Percentiles rank a stretch among this genome's conserved stretches.
phyloP scores from a whole-genome alignment of 257 asterid species.

The Nicotiana otophora region DNA sequence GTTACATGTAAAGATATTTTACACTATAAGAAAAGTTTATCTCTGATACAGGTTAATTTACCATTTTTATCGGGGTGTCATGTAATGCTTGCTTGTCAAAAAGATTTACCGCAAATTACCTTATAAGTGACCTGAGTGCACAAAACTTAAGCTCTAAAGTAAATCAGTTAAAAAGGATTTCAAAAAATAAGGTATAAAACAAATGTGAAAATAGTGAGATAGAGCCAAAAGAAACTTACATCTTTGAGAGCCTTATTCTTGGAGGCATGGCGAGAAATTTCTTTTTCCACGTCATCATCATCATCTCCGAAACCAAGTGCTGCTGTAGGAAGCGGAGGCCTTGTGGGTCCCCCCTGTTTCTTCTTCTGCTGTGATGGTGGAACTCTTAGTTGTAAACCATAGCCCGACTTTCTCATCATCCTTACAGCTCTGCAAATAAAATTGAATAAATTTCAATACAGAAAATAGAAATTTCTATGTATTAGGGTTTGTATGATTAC shows the following conservation, averaged over 20 bases:
- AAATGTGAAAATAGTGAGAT: neutral
- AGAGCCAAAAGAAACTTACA: constrained; percentile 33
- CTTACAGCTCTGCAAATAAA: too few relatives aligned
- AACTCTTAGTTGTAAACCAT: constrained; percentile 81
- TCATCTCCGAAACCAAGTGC: constrained; percentile 56
- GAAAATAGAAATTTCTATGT: neutral
- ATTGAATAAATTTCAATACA: neutral
- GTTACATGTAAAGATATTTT: too few relatives aligned
- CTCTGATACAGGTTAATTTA: too few relatives aligned
- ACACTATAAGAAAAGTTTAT: too few relatives aligned
- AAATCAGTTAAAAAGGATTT: too few relatives aligned
- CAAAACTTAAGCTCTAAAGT: too few relatives aligned
- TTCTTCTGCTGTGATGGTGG: constrained; percentile 62
- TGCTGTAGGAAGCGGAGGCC: constrained; percentile 49
- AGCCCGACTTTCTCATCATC: constrained; percentile 41
- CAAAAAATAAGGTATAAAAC: neutral
- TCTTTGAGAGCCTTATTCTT: constrained; percentile 74
- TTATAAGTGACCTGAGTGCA: too few relatives aligned
- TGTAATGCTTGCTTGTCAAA: too few relatives aligned
- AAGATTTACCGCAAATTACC: too few relatives aligned
- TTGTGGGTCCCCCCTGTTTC: constrained; percentile 37
- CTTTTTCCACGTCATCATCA: constrained; percentile 70
- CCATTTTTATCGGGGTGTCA: too few relatives aligned
- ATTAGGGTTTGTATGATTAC: neutral
- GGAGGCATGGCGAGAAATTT: constrained; percentile 75